phyloP scores from a whole-genome alignment of 2,329 filamentous ascomycete genomes.

The Camillea tinctor region DNA sequence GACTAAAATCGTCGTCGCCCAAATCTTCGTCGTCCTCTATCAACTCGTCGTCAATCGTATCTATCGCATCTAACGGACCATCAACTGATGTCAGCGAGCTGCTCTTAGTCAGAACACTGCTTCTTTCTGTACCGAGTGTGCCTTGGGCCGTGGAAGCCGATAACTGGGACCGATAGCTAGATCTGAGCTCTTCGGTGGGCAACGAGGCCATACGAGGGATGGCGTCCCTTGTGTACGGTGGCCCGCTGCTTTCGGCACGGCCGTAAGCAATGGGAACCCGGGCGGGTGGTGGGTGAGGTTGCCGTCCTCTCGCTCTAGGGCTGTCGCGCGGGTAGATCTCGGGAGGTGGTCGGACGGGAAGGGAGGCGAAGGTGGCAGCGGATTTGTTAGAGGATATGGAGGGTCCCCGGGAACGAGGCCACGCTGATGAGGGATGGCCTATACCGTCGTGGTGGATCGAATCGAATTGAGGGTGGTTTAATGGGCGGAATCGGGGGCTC shows the following conservation, averaged over 20 bases:
- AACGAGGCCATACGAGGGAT: constrained; percentile 45
- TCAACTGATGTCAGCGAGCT: constrained; percentile 69
- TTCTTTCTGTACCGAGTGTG: constrained; percentile 71
- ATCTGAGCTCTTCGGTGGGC: constrained; percentile 51
- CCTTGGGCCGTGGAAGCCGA: constrained; percentile 58
- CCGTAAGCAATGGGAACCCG: constrained; percentile 33
- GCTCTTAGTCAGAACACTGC: constrained; percentile 76
- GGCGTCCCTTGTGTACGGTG: constrained; percentile 34
- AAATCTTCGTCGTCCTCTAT: constrained; percentile 14
- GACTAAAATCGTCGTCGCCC: constrained; percentile 56
- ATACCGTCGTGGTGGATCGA: constrained; percentile 20
- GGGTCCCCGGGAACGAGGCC: constrained; percentile 45
- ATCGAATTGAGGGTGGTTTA: constrained; percentile 27
- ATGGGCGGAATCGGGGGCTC: constrained; percentile 31
- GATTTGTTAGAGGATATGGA: constrained; percentile 50
- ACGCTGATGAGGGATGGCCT: constrained; percentile 28
- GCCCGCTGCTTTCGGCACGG: constrained; percentile 38
- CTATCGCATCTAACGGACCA: constrained; percentile 39
- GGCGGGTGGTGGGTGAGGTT: constrained; percentile 23
- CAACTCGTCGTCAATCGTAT: background rate
- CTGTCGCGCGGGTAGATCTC: constrained; percentile 37
- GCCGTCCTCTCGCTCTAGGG: constrained; percentile 25
- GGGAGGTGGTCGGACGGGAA: constrained; percentile 38
- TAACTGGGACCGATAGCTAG: constrained; percentile 56
- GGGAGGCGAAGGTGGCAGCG: constrained; percentile 45